Conservation (phyloP, 1,284 basidiomycete genomes). For the Sanghuangporus weigelae region DNA sequence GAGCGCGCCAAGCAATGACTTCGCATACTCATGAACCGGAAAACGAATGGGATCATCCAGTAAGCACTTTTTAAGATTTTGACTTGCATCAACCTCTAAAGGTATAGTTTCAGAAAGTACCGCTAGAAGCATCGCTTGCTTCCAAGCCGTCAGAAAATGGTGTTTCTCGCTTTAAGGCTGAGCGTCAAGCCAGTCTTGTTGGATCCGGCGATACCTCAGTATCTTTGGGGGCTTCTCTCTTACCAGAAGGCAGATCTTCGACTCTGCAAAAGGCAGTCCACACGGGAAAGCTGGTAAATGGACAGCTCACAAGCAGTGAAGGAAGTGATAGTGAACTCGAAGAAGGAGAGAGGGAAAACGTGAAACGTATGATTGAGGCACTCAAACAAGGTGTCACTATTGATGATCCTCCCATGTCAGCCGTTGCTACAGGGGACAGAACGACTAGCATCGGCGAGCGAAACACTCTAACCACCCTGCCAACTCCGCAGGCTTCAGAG, state of each 20-base stretch:
- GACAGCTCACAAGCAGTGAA: slow-evolving; percentile 48
- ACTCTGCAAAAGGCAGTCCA: slow-evolving; percentile 52
- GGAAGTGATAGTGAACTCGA: slow-evolving; percentile 55
- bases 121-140: slow-evolving; percentile 34
- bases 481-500: slow-evolving; percentile 18
- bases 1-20: slow-evolving; percentile 45
- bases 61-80: slow-evolving; percentile 27
- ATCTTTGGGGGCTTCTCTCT: slow-evolving; percentile 41
- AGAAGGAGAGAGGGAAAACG: slow-evolving; percentile 34
- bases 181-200: slow-evolving; percentile 35
- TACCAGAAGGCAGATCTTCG: slow-evolving; percentile 47
- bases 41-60: slow-evolving; percentile 40
- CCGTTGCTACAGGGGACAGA: slow-evolving; percentile 22
- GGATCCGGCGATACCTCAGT: slow-evolving; percentile 36
- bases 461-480: slow-evolving; percentile 23
- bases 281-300: slow-evolving; percentile 55
- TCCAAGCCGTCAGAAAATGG: slow-evolving; percentile 38
- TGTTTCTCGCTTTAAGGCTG: slow-evolving; percentile 60
- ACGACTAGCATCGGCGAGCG: not conserved
- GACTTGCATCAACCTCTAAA: slow-evolving; percentile 17
- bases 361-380: slow-evolving; percentile 51
- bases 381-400: slow-evolving; percentile 52
- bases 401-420: slow-evolving; percentile 44
- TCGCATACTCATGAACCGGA: slow-evolving; percentile 38
- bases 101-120: slow-evolving; percentile 32